These are phyloP conservation scores for Setaria italica DNA, from an alignment of 202 grass and related monocot species.

Conservation along the genomic window DNA sequence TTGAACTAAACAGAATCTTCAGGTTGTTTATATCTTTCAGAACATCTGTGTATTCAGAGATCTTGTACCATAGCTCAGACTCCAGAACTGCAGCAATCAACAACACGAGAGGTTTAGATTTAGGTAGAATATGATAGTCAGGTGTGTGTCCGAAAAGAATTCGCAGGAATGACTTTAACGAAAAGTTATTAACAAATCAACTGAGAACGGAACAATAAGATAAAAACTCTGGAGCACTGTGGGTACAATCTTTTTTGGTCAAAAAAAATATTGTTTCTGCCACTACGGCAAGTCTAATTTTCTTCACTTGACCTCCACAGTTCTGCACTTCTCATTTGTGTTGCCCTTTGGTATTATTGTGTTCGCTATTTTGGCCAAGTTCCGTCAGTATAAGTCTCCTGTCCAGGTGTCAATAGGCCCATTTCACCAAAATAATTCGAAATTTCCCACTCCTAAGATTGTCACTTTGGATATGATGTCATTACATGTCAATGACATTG, in stretches of 20 bases:
- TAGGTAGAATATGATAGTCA: slow-evolving; percentile 3
- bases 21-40: slow-evolving; percentile 69
- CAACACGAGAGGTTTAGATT: slow-evolving; percentile 26
- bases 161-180: neutral
- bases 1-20: slow-evolving; percentile 71
- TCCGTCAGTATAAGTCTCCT: neutral
- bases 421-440: neutral
- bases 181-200: slow-evolving; percentile 22
- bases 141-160: neutral
- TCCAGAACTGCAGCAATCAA: slow-evolving; percentile 68
- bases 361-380: neutral
- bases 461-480: neutral
- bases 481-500: neutral
- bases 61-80: slow-evolving; percentile 57
- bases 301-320: neutral
- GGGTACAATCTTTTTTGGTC: neutral
- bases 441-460: neutral
- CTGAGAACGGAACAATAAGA: neutral
- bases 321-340: neutral
- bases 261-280: neutral
- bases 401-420: neutral
- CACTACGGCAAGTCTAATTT: neutral
- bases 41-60: slow-evolving; percentile 60
- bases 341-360: too few species aligned
- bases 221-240: neutral